Evolutionary conservation across 164 flowering plant species (phyloP), one percentile per base, ranked within the genome.

Genomic region (Vitis rotundifolia): DNA sequence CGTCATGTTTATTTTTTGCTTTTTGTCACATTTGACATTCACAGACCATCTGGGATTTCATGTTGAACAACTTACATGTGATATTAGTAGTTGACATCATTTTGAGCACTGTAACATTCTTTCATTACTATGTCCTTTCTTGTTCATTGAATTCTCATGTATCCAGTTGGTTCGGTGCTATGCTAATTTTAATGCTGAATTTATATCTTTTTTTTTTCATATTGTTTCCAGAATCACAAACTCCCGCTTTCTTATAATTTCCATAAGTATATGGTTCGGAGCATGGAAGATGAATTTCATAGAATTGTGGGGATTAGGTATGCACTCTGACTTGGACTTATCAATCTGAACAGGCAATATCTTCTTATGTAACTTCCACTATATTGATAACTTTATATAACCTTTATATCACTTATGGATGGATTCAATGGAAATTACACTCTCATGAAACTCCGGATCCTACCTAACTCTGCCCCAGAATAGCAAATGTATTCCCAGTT

Each of bases 201-300:
- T 61, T 48, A 13, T 18, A 16, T n/a, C 9, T 47, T 58, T 11
- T 18, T 16, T 49, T 68, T 52, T 2, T 64, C 6, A 68, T 26
- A 9, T 13, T 53, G 22, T 74, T 72, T 80, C 19, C 94, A 92
- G 98, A 90, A 88, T 72, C 99, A 95, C 83, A 84, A 83, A 53
- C 77, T 95, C 63, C 99, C 98, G 13, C 80, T 78, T 66, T 79
- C 96, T 49, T 95, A 95, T 74, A 79, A 95, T 76, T 92, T 95
- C 69, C 98, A 91, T 68, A 91, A 81, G 55, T 95, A 95, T 67
- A 90, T 95, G 91, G 91, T 90, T 10, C 88, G 99, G 8, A 92
- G 98, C 84, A 92, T 95, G 99, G 98, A 95, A 71, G 98, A 95
- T 66, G 99, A 95, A 66, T 90, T 95, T 72, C 88, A 88, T 61